These are phyloP conservation scores for Dinochytrium kinnereticum DNA, from an alignment of 371 early-diverging fungal species.

Conservation along the genomic window DNA sequence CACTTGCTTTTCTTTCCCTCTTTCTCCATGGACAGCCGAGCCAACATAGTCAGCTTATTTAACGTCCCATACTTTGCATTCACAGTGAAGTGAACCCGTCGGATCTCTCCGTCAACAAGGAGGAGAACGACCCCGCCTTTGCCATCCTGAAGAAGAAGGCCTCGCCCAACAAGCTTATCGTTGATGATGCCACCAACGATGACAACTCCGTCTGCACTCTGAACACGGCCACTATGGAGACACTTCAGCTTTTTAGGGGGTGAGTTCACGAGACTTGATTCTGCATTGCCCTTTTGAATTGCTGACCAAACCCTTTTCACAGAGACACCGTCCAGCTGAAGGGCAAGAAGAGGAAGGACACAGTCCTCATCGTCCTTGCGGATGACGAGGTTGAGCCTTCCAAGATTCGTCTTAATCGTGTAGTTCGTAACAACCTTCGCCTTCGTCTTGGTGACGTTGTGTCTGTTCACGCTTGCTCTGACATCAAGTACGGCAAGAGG, in stretches of 20 bases:
- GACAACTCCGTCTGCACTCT: conserved; percentile 94
- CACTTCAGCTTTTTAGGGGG: conserved; percentile 81
- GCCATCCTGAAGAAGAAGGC: conserved; percentile 95
- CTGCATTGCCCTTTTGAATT: too few species aligned
- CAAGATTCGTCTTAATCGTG: conserved; percentile 94
- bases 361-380: conserved; percentile 92
- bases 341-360: conserved; percentile 98
- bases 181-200: conserved; percentile 93
- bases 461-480: conserved; percentile 92
- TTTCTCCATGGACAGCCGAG: too few species aligned
- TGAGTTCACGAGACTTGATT: too few species aligned
- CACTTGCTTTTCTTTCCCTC: too few species aligned
- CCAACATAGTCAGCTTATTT: too few species aligned
- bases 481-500: conserved; percentile 95
- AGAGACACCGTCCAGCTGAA: conserved; percentile 96
- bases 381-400: conserved; percentile 92
- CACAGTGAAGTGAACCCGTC: conserved; percentile 52
- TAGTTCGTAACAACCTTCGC: conserved; percentile 97
- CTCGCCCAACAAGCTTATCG: conserved; percentile 96
- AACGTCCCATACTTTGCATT: background rate
- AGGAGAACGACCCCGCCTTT: conserved; percentile 43
- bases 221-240: conserved; percentile 93
- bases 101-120: conserved; percentile 36
- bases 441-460: conserved; percentile 98
- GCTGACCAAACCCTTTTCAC: background rate